Evolutionary conservation across 1,284 basidiomycete genomes (phyloP).

Genomic region (Ustilago loliicola): DNA sequence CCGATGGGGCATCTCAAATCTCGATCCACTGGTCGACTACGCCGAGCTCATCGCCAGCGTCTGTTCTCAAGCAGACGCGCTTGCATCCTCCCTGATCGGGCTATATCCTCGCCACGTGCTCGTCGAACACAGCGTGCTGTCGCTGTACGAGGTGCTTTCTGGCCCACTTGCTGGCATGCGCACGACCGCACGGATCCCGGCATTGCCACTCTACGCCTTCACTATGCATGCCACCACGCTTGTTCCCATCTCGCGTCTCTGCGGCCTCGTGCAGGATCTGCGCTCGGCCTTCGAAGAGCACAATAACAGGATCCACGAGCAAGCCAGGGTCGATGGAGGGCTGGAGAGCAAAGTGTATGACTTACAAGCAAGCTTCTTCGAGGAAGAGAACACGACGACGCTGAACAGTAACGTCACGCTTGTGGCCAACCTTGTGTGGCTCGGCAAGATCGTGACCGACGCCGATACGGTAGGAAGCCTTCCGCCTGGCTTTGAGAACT

Average conservation of each 20-base stretch:
- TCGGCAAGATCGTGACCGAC: conserved; percentile 30
- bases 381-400: conserved; percentile 32
- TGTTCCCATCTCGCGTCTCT: conserved; percentile 49
- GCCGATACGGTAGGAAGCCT: conserved; percentile 14
- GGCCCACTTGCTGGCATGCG: conserved; percentile 32
- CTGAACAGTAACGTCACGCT: conserved; percentile 50
- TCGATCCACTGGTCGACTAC: conserved; percentile 40
- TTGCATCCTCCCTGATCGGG: conserved; percentile 29
- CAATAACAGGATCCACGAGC: conserved; percentile 9
- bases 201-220: conserved; percentile 34
- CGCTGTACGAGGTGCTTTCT: conserved; percentile 39
- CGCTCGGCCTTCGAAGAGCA: conserved; percentile 36
- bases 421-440: conserved; percentile 48
- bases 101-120: conserved; percentile 32
- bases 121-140: conserved; percentile 41
- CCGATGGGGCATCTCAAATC: conserved; percentile 43
- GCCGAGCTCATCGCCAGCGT: conserved; percentile 29
- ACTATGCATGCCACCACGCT: conserved; percentile 42
- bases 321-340: conserved; percentile 12
- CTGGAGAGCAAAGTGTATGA: conserved; percentile 22
- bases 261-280: conserved; percentile 42
- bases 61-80: conserved; percentile 18
- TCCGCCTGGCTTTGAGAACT: conserved; percentile 23
- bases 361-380: conserved; percentile 24
- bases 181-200: conserved; percentile 8